Evolutionary conservation across 2,329 filamentous ascomycete species (phyloP).

Genomic region (Verticillium zaregamsianum): DNA sequence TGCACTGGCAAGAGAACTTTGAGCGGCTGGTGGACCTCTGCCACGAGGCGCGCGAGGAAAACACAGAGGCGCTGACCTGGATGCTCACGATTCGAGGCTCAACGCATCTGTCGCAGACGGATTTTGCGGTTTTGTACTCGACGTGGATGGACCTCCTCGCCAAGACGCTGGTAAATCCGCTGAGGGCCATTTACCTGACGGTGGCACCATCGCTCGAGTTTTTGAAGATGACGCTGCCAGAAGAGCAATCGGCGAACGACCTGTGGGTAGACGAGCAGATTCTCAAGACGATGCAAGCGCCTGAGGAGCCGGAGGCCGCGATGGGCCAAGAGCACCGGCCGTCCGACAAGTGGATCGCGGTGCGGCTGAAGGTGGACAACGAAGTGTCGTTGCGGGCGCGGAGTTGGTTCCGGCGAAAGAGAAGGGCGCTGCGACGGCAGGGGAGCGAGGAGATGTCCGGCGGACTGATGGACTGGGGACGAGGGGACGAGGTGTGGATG

Average conservation of each 20-base stretch:
- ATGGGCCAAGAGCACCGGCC: slow-evolving; percentile 51
- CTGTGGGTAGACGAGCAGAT: slow-evolving; percentile 51
- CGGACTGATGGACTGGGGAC: slow-evolving; percentile 25
- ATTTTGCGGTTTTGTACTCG: slow-evolving; percentile 62
- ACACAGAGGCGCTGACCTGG: slow-evolving; percentile 35
- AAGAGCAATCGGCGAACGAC: slow-evolving; percentile 38
- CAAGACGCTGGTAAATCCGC: slow-evolving; percentile 60
- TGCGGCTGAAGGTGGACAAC: slow-evolving; percentile 52
- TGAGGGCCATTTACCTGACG: slow-evolving; percentile 59
- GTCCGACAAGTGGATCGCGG: slow-evolving; percentile 53
- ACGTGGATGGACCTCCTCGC: slow-evolving; percentile 52
- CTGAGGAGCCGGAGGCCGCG: slow-evolving; percentile 28
- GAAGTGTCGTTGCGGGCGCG: slow-evolving; percentile 49
- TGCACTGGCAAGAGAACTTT: slow-evolving; percentile 65
- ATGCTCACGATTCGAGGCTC: slow-evolving; percentile 53
- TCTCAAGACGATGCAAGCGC: slow-evolving; percentile 27
- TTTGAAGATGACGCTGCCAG: slow-evolving; percentile 47
- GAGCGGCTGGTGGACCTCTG: slow-evolving; percentile 52
- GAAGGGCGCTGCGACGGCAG: slow-evolving; percentile 11
- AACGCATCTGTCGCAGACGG: slow-evolving; percentile 61
- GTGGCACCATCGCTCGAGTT: slow-evolving; percentile 61
- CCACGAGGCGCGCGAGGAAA: slow-evolving; percentile 46
- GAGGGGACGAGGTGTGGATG: slow-evolving; percentile 25
- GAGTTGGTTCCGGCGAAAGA: slow-evolving; percentile 35
- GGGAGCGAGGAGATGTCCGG: slow-evolving; percentile 18